Base-by-base conservation (phyloP, 441 rosid species). In the Euphorbia schlechtendalii region DNA sequence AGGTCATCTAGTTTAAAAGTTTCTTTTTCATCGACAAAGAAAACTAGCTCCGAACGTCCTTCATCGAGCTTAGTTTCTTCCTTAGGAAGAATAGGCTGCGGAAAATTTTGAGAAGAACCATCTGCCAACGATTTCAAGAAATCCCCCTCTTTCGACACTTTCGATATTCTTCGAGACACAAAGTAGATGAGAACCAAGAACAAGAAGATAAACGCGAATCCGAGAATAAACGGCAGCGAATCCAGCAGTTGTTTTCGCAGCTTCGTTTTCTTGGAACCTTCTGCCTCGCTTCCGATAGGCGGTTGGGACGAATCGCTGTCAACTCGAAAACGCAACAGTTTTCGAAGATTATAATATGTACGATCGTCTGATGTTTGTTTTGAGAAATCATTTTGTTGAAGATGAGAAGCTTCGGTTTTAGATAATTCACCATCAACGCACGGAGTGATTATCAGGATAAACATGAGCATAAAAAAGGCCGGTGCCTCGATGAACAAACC, bases 1-100 rank as follows among this genome's bases (percentile, higher is more conserved):
- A 86, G 88, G 24, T 83, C 88, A 2, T 78, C 83, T 67, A 82
- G 62, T 56, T 69, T 65, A 66, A 86, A 84, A 45, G 77, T 75
- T 55, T 81, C 87, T 0, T 67, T 22, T 61, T 84, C 78, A 11
- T 81, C 79, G 9, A 75, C 78, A 3, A 86, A 82, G 71, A 84
- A 81, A 13, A 79, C 71, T 3, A 86, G 82, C 71, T 81, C 84
- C 5, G 78, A 70, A 5, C 52, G 59, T 56, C 12, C 59, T 38
- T 71, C 81, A 27, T 69, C 69, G 8, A 68, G 69, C 69, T 72
- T 73, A 52, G 20, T 58, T 66, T 74, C 80, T 60, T 56, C 68
- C 43, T 13, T n/a, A n/a, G n/a, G 21, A n/a, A 25, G 63, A 64
- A n/a, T 27, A 1, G 66, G 18, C 41, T 63, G 59, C 27, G 73